These are phyloP conservation scores for Solanum hybrid DNA, from an alignment of 305 asterid genomes.

Conservation along the genomic window DNA sequence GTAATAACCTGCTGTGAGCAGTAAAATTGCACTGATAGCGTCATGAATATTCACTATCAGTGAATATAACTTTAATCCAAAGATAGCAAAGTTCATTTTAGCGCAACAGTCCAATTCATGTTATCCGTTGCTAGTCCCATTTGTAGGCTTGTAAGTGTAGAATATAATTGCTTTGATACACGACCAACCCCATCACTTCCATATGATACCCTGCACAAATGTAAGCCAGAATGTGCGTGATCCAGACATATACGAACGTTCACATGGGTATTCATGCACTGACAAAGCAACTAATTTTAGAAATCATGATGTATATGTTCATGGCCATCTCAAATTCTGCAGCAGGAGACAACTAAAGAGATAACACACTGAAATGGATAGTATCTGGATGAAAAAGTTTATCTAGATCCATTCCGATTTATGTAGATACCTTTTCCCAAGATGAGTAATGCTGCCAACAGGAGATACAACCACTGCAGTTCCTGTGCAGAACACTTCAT, in stretches of 20 bases:
- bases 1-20: not conserved
- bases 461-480: slow-evolving; percentile 96
- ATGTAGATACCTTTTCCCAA: slow-evolving; percentile 41
- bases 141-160: slow-evolving; percentile 76
- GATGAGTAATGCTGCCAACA: slow-evolving; percentile 86
- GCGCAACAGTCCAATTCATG: slow-evolving; percentile 67
- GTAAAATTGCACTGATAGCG: not conserved
- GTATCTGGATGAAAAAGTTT: not conserved
- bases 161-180: slow-evolving; percentile 68
- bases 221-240: not conserved
- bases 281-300: not conserved
- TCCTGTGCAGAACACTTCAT: slow-evolving; percentile 96
- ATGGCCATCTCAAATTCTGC: not conserved
- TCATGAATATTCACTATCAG: not conserved
- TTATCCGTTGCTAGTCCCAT: slow-evolving; percentile 78
- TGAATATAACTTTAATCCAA: not conserved
- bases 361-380: not conserved
- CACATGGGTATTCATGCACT: not conserved
- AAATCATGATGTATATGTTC: not conserved
- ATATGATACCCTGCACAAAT: slow-evolving; percentile 50
- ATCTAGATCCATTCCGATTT: not conserved
- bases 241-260: not conserved
- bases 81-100: slow-evolving; percentile 29
- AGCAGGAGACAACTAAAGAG: not conserved
- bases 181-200: slow-evolving; percentile 66